Base-by-base conservation (phyloP, 192 early-diverging fungal species). In the Backusella morwellensis region DNA sequence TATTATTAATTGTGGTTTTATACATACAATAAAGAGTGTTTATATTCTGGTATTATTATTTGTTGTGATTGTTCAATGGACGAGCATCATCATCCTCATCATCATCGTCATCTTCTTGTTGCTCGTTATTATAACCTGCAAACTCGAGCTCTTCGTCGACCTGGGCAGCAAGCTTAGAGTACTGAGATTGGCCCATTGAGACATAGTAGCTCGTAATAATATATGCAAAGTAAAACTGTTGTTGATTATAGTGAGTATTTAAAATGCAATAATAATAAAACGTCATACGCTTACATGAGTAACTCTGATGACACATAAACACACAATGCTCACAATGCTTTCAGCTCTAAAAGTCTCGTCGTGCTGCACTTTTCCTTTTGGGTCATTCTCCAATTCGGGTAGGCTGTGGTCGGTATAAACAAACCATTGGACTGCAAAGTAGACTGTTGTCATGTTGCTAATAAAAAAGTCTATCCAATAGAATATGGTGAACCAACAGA, bases 401-500 rank as follows among this genome's bases (percentile, higher is more conserved):
- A 78, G 32, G 35, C 79, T 77, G 15, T 80, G 82, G 35, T 84
- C 82, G 15, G 82, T 84, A 26, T 71, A 80, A 14, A 75, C 70
- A 50, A 80, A 84, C 82, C 82, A 84, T 38, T 75, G 50, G 3
- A 78, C 38, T 0, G 82, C 69, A 68, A 84, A 78, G 17, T 72
- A 56, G 5, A 75, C 66, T 2, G 82, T 78, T 6, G 74, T 68
- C 9, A 74, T 76, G 14, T 75, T 75, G 44, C 74, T 78, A 4
- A 81, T 17, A 21, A 81, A 12, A 19, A 77, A 74, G 40, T 84
- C 82, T 14, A 74, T n/a, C 82, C 82, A 84, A 59, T 84, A 84
- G 40, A 80, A 84, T 7, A 75, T 21, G 0, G 77, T 47, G 19
- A 76, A 80, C 73, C 73, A 74, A 26, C 76, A 73, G 0, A 84